A percentile compares a stretch with the other conserved stretches of the same genome.
phyloP scores from a whole-genome alignment of 495 filamentous ascomycete species.

The Aspergillus homomorphus region DNA sequence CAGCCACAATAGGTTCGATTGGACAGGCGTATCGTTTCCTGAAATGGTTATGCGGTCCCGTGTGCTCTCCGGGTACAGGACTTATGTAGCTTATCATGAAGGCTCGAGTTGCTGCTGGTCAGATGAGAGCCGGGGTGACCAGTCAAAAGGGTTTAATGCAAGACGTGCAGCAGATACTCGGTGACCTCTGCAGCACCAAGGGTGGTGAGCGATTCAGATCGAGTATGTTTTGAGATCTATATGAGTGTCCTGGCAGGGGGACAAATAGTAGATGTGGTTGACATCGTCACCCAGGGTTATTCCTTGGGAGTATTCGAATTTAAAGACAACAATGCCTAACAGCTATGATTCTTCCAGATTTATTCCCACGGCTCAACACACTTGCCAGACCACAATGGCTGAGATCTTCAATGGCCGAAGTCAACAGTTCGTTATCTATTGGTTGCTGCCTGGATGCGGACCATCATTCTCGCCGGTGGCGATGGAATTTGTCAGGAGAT shows the following conservation, averaged over 20 bases:
- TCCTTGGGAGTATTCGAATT: too few species aligned
- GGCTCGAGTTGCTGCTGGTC: not conserved
- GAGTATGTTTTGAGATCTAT: not conserved
- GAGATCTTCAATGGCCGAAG: too few species aligned
- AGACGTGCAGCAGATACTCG: too few species aligned
- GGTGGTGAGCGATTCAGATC: not conserved
- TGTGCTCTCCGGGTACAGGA: not conserved
- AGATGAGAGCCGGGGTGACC: not conserved
- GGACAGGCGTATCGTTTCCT: conserved; percentile 37
- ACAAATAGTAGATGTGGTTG: not conserved
- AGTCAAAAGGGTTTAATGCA: too few species aligned
- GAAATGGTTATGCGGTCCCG: conserved; percentile 40
- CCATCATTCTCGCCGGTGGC: conserved; percentile 14
- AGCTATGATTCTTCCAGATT: too few species aligned
- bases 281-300: too few species aligned
- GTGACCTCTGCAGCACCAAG: not conserved
- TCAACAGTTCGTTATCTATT: too few species aligned
- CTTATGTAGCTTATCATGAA: not conserved
- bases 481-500: conserved; percentile 2
- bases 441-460: conserved; percentile 19
- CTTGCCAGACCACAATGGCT: too few species aligned
- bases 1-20: conserved; percentile 5
- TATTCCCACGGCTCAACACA: too few species aligned
- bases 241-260: not conserved
- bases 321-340: too few species aligned